Evolutionary conservation across 441 rosid genomes (phyloP), one percentile per base, ranked within the genome.

Genomic region (Pelargonium myrrhifolium): DNA sequence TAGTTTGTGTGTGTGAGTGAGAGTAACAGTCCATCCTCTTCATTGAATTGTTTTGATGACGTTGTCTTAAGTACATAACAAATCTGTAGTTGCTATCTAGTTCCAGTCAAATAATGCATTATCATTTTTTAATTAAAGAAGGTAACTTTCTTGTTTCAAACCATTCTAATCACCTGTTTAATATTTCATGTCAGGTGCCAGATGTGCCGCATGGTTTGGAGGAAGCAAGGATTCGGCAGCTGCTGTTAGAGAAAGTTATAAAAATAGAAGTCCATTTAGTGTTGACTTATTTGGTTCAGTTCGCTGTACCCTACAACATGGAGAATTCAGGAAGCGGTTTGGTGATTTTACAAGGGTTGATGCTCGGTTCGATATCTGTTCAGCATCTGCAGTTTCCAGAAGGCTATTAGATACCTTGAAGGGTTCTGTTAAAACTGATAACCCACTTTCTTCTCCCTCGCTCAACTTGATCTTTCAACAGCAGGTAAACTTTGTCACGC

Each of bases 261-360:
- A 69, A 62, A 81, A 77, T 69, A 79, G 88, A 71, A 83, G 86
- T 65, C 90, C 78, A 26, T 63, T 89, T 40, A 81, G 60, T 39
- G 87, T 79, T 10, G 95, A 92, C 68, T 20, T 86, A 20, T 92
- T 89, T 75, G 87, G 95, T 68, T 89, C 95, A n/a, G 72, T 78
- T 68, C 84, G 95, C 82, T 89, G 65, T 73, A 86, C 92, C 14
- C 78, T 74, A 65, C 98, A 92, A 35, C 90, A 71, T 7, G 96
- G 98, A 24, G 65, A 68, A 73, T 92, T 92, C 72, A 80, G 80
- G 63, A 85, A 88, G 76, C 21, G 4, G 17, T 89, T 77, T 70
- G 79, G 85, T 68, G 98, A 92, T 63, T 82, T 88, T 12, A 89
- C 93, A 56, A 79, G 95, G 68, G 61, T 92, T 6, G 96, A 92